A percentile compares a stretch with the other conserved stretches of the same genome.
Evolutionary conservation across 2,329 filamentous ascomycete species (phyloP).

Genomic region (Helotiales sp.): DNA sequence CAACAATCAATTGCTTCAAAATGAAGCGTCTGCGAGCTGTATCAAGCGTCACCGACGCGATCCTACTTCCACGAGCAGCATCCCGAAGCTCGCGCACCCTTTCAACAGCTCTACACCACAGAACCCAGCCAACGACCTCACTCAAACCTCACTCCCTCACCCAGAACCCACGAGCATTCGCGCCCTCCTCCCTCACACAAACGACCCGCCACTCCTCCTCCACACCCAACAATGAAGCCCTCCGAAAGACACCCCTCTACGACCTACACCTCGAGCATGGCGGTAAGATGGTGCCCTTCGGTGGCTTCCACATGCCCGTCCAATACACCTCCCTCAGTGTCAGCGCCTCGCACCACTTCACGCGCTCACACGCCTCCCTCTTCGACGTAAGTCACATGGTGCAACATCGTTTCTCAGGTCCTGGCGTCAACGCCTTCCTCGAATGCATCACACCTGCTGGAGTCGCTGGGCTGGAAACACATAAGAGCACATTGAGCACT

Average conservation of each 20-base stretch:
- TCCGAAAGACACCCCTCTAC: slow-evolving; percentile 74
- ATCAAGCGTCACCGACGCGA: slow-evolving; percentile 30
- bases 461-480: slow-evolving; percentile 64
- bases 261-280: slow-evolving; percentile 78
- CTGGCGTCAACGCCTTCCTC: slow-evolving; percentile 80
- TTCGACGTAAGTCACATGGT: slow-evolving; percentile 99
- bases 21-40: slow-evolving; percentile 42
- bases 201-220: slow-evolving; percentile 33
- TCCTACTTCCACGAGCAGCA: slow-evolving; percentile 17
- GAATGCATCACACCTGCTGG: slow-evolving; percentile 82
- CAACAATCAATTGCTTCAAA: slow-evolving; percentile 33
- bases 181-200: slow-evolving; percentile 1
- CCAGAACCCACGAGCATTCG: slow-evolving; percentile 6
- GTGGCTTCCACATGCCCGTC: slow-evolving; percentile 89
- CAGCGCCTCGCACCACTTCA: slow-evolving; percentile 86
- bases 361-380: slow-evolving; percentile 82
- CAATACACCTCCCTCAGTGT: slow-evolving; percentile 82
- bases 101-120: slow-evolving; percentile 35
- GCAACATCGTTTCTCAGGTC: slow-evolving; percentile 83
- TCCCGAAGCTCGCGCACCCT: slow-evolving; percentile 32
- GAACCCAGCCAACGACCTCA: neutral
- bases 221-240: slow-evolving; percentile 36
- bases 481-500: slow-evolving; percentile 82
- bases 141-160: slow-evolving; percentile 22
- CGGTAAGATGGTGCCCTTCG: slow-evolving; percentile 97